phyloP scores from a whole-genome alignment of 2,329 filamentous ascomycete species.

The Fusarium sp. region DNA sequence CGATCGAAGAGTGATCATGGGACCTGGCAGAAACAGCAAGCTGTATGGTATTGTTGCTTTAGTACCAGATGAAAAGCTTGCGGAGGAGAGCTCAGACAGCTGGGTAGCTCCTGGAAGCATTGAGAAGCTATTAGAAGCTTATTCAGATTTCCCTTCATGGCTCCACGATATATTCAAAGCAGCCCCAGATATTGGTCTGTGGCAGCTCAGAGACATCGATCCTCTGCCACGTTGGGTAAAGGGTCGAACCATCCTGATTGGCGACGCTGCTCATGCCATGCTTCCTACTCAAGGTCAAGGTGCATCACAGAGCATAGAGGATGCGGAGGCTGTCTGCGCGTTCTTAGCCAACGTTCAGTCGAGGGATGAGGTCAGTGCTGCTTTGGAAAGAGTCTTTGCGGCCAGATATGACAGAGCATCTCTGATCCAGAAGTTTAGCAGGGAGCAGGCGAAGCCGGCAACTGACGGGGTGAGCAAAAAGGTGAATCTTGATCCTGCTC shows the following conservation, averaged over 20 bases:
- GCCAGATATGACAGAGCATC: constrained; percentile 20
- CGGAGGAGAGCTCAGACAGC: constrained; percentile 27
- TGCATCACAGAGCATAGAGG: constrained; percentile 11
- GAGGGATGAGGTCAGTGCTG: background rate
- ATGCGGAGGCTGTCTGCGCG: background rate
- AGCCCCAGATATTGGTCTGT: background rate
- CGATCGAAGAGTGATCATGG: constrained; percentile 36
- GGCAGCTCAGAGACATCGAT: constrained; percentile 16
- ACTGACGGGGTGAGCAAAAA: constrained; percentile 23
- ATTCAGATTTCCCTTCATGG: constrained; percentile 15
- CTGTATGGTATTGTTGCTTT: constrained; percentile 32
- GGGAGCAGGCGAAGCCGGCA: constrained; percentile 31
- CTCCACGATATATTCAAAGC: constrained; percentile 2
- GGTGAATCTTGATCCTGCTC: constrained; percentile 30
- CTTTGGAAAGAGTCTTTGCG: constrained; percentile 3
- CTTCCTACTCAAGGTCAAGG: constrained; percentile 9
- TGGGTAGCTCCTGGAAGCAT: constrained; percentile 34
- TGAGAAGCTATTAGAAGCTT: constrained; percentile 26
- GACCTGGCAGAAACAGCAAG: constrained; percentile 26
- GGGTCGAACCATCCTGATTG: constrained; percentile 3
- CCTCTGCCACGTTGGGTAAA: constrained; percentile 8
- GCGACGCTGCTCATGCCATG: constrained; percentile 13
- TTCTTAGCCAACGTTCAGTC: background rate
- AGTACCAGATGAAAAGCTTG: constrained; percentile 29
- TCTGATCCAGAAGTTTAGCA: constrained; percentile 33